A percentile compares a stretch with the other conserved stretches of the same genome.
These are phyloP conservation scores for Porodaedalea pini DNA, from an alignment of 1,284 basidiomycete species.

Conservation along the genomic window DNA sequence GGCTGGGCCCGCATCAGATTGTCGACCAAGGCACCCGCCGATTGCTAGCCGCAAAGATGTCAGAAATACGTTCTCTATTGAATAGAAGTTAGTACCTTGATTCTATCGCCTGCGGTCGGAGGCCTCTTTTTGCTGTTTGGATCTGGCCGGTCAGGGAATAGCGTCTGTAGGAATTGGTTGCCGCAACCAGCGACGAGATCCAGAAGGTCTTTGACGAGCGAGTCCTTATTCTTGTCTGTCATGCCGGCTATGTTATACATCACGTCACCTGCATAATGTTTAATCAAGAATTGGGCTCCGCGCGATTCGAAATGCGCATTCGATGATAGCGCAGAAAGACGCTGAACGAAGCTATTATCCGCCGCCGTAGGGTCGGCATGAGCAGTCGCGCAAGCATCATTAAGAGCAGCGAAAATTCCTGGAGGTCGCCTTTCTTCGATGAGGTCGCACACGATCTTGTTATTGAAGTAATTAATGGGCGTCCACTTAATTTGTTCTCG, in stretches of 20 bases:
- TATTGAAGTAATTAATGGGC: conserved; percentile 97
- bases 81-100: conserved; percentile 58
- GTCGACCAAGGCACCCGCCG: conserved; percentile 92
- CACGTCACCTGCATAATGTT: conserved; percentile 97
- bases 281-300: conserved; percentile 85
- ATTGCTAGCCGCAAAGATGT: conserved; percentile 47
- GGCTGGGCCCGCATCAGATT: conserved; percentile 96
- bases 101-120: conserved; percentile 96
- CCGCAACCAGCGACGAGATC: conserved; percentile 81
- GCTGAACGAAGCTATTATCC: conserved; percentile 96
- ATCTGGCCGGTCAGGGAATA: conserved; percentile 96
- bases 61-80: conserved; percentile 13
- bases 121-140: conserved; percentile 97
- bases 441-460: conserved; percentile 96
- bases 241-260: conserved; percentile 97
- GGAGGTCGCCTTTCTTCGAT: conserved; percentile 97
- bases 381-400: conserved; percentile 97
- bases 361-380: conserved; percentile 97
- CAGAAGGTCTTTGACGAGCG: conserved; percentile 90
- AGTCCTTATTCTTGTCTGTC: conserved; percentile 99
- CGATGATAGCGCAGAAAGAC: conserved; percentile 74
- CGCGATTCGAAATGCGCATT: conserved; percentile 94
- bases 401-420: conserved; percentile 96
- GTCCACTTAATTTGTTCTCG: conserved; percentile 99
- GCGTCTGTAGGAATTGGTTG: conserved; percentile 80